A percentile compares a stretch with the other conserved stretches of the same genome.
Evolutionary conservation across 2,329 filamentous ascomycete genomes (phyloP).

Genomic region (Colletotrichum navitas): DNA sequence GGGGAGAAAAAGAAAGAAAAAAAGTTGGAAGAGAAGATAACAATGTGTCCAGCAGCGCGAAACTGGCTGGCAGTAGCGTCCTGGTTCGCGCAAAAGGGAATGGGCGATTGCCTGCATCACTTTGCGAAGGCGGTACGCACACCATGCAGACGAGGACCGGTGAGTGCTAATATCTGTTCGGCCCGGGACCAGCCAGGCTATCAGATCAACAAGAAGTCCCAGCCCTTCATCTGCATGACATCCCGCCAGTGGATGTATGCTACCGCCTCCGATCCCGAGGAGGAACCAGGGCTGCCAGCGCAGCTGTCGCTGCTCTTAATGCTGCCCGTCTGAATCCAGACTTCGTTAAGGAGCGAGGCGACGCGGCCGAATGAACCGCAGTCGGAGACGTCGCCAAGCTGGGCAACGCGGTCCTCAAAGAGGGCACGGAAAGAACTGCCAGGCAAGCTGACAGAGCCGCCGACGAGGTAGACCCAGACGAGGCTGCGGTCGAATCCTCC

Average conservation of each 20-base stretch:
- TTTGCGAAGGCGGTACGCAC: constrained; percentile 46
- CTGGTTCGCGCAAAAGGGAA: constrained; percentile 38
- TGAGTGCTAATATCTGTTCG: constrained; percentile 11
- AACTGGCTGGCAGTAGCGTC: constrained; percentile 33
- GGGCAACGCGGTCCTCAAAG: constrained; percentile 79
- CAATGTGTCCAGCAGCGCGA: constrained; percentile 17
- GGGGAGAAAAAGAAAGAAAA: neutral
- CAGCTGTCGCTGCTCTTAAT: constrained; percentile 53
- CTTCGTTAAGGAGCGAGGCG: constrained; percentile 80
- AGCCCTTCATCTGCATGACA: constrained; percentile 90
- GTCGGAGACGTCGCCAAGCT: constrained; percentile 81
- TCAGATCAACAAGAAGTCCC: constrained; percentile 92
- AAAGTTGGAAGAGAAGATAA: neutral
- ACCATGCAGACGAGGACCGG: constrained; percentile 44
- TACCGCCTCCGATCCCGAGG: constrained; percentile 55
- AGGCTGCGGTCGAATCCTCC: constrained; percentile 90
- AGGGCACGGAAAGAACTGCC: constrained; percentile 81
- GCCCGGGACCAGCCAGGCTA: constrained; percentile 37
- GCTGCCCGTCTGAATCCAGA: constrained; percentile 84
- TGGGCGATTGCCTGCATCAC: constrained; percentile 55
- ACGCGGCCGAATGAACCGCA: constrained; percentile 91
- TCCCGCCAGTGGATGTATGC: constrained; percentile 93
- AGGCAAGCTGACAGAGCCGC: constrained; percentile 81
- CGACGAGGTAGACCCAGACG: constrained; percentile 92
- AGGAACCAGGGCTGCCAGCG: constrained; percentile 44